These are phyloP conservation scores for Phytophthora sp. DNA, from an alignment of 352 stramenopile genomes.

Conservation along the genomic window DNA sequence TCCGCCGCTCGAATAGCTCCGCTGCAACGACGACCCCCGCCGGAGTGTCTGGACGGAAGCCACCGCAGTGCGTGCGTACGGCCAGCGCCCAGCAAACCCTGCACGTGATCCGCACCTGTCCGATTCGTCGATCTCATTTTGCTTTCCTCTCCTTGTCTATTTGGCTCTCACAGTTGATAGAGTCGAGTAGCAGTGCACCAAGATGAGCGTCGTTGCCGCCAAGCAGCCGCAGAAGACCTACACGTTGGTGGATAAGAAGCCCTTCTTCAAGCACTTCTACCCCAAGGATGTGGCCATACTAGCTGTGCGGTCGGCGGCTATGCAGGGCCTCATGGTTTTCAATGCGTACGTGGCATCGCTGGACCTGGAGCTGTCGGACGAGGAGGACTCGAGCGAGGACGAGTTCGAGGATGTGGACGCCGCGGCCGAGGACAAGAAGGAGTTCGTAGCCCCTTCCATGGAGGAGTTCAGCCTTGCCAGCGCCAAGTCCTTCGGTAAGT, in stretches of 20 bases:
- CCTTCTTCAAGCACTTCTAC: constrained; percentile 87
- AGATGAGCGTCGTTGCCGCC: constrained; percentile 66
- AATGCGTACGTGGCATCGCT: constrained; percentile 82
- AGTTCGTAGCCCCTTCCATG: constrained; percentile 58
- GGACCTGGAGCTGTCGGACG: constrained; percentile 64
- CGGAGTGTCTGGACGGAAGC: constrained; percentile 17
- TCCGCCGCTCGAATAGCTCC: neutral
- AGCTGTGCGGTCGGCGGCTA: constrained; percentile 60
- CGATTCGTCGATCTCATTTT: neutral
- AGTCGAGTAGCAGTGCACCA: constrained; percentile 10
- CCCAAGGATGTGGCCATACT: constrained; percentile 69
- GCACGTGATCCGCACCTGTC: neutral
- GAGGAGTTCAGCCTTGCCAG: constrained; percentile 64
- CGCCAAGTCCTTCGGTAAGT: constrained; percentile 75
- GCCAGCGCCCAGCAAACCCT: neutral
- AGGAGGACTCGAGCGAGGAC: constrained; percentile 49
- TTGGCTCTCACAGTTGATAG: neutral
- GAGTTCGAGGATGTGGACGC: constrained; percentile 52
- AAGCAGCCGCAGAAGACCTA: constrained; percentile 64
- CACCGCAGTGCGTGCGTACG: constrained; percentile 2
- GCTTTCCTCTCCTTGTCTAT: neutral
- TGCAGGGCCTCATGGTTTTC: constrained; percentile 77
- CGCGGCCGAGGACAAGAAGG: constrained; percentile 44
- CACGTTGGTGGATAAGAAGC: constrained; percentile 81
- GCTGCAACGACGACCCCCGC: constrained; percentile 15